Percentiles rank a stretch among this genome's conserved stretches.
These are phyloP conservation scores for Conticribra guillardii DNA, from an alignment of 108 stramenopile species.

Conservation along the genomic window DNA sequence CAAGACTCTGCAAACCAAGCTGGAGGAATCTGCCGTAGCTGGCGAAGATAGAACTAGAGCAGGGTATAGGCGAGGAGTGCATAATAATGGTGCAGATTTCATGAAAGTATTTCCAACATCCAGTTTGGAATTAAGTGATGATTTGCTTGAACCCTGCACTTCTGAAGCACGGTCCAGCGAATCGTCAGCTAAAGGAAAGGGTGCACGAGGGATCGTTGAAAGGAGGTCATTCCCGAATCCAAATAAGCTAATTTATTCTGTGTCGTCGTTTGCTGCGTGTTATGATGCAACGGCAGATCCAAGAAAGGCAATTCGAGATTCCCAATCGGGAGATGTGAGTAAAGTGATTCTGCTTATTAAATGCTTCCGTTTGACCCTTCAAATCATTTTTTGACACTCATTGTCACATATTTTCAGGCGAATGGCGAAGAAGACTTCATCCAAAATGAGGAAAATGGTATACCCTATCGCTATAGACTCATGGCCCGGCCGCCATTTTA, in stretches of 20 bases:
- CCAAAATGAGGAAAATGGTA: slow-evolving; percentile 33
- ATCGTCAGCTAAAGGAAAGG: neutral
- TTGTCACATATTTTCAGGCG: neutral
- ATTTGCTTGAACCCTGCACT: neutral
- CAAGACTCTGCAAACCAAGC: slow-evolving; percentile 28
- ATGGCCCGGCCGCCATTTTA: slow-evolving; percentile 56
- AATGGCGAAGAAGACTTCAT: slow-evolving; percentile 34
- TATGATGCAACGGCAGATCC: slow-evolving; percentile 61
- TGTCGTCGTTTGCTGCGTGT: slow-evolving; percentile 44
- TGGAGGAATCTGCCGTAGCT: slow-evolving; percentile 9
- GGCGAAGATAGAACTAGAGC: no score
- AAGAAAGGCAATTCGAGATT: slow-evolving; percentile 17
- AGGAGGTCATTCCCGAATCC: slow-evolving; percentile 56
- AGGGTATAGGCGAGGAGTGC: no score
- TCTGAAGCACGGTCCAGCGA: neutral
- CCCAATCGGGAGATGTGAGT: slow-evolving; percentile 1
- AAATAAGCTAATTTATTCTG: slow-evolving; percentile 71
- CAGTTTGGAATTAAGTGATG: slow-evolving; percentile 27
- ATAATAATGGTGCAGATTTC: slow-evolving; percentile 35
- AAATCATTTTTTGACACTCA: neutral
- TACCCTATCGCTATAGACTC: slow-evolving; percentile 68
- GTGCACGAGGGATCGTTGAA: no score
- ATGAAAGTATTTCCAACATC: slow-evolving; percentile 51
- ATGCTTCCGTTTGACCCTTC: no score
- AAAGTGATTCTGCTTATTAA: no score